Evolutionary conservation across 2,329 filamentous ascomycete species (phyloP).

Genomic region (Alternaria longipes): DNA sequence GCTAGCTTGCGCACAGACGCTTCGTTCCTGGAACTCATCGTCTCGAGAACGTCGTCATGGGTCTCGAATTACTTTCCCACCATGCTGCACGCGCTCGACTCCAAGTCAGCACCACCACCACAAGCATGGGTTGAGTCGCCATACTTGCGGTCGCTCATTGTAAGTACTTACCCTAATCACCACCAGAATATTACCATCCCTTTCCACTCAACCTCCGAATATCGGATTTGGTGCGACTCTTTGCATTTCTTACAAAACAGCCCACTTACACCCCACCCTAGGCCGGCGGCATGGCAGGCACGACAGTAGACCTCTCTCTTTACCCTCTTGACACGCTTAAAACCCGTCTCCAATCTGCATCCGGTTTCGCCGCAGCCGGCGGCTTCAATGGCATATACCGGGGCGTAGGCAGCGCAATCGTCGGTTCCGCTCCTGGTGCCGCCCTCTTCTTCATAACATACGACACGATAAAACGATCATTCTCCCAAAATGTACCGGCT

Average conservation of each 20-base stretch:
- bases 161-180: conserved; percentile 33
- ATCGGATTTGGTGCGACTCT: background rate
- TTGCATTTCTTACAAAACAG: background rate
- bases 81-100: conserved; percentile 46
- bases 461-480: conserved; percentile 69
- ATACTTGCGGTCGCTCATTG: conserved; percentile 59
- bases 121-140: conserved; percentile 56
- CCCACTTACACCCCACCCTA: conserved; percentile 43
- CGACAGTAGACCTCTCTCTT: conserved; percentile 94
- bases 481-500: conserved; percentile 24
- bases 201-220: background rate
- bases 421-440: conserved; percentile 91
- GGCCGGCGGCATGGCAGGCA: conserved; percentile 91
- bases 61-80: conserved; percentile 15
- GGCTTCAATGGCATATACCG: conserved; percentile 93
- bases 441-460: conserved; percentile 98
- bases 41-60: conserved; percentile 13
- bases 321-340: conserved; percentile 99
- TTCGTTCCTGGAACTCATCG: background rate
- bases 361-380: conserved; percentile 80
- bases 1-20: conserved; percentile 38
- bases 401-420: conserved; percentile 86
- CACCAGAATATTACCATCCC: background rate
- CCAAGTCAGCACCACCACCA: conserved; percentile 23
- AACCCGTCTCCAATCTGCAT: conserved; percentile 88